Evolutionary conservation across 2,329 filamentous ascomycete genomes (phyloP), one percentile per base, ranked within the genome.

Genomic region (Alternaria metachromatica): DNA sequence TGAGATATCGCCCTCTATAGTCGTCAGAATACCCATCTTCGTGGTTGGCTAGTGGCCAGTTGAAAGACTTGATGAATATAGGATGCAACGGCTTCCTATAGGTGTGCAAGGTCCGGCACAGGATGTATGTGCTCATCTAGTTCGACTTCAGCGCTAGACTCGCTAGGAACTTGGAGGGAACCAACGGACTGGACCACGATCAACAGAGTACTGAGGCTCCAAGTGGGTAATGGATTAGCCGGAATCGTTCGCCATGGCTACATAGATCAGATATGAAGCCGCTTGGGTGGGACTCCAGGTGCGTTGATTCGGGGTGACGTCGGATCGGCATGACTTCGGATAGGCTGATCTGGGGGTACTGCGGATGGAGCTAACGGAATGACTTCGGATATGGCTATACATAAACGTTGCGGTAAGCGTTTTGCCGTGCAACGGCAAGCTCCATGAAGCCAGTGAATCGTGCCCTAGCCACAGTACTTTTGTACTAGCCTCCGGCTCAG

Each of bases 1-100:
- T 46, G 57, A 55, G 11, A 25, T 26, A 2, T 46, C 49, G 37
- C n/a, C 26, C 1, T 60, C 49, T 25, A 48, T 28, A 8, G 49
- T 55, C 5, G 43, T 60, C 21, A 60, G 25, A 20, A 60, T 15
- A 5, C 57, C 48, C 49, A 60, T 60, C 2, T 60, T 55, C 8
- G 55, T 50, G 13, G 45, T 26, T 58, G 20, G 2, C 5, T 41
- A 20, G 15, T 33, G 11, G 28, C 11, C 30, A 51, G 6, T 1
- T 41, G 9, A 21, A 41, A 58, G 10, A 26, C 15, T 43, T 20
- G 21, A 25, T 49, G 23, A 6, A 20, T 26, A 26, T 6, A 26
- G 13, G 6, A 28, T 15, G 44, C n/a, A 11, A 18, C 49, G 18
- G 2, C 6, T 50, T 23, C 13, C 4, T 21, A 13, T 58, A 13